These are phyloP conservation scores for Auxenochlorella protothecoides DNA, from an alignment of 139 green algal genomes.

Conservation along the genomic window DNA sequence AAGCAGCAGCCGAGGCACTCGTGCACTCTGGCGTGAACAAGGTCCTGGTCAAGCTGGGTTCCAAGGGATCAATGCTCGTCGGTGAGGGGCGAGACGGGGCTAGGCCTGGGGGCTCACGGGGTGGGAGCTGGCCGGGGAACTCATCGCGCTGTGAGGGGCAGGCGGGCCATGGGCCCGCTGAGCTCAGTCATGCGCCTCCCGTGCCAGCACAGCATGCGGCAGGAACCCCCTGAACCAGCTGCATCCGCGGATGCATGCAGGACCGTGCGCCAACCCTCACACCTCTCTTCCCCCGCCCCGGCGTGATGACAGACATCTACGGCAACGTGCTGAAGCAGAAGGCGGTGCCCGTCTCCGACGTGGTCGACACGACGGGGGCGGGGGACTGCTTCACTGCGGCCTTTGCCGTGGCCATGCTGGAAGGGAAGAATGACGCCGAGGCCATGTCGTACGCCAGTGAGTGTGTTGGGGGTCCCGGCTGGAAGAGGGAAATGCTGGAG, in stretches of 20 bases:
- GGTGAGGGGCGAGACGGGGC: conserved; percentile 1
- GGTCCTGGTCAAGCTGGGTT: conserved; percentile 83
- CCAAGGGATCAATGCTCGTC: conserved; percentile 61
- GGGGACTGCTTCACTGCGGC: conserved; percentile 90
- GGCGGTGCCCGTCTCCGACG: conserved; percentile 13
- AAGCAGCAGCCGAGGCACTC: conserved; percentile 40
- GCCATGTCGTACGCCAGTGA: conserved; percentile 67
- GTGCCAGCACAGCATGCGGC: too few species aligned
- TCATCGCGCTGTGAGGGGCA: too few species aligned
- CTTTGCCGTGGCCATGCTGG: conserved; percentile 63
- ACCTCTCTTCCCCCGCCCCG: background rate
- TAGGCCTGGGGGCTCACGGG: too few species aligned
- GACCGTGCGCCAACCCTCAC: background rate
- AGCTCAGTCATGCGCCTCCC: too few species aligned
- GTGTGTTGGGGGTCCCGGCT: background rate
- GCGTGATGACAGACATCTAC: background rate
- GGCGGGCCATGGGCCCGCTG: too few species aligned
- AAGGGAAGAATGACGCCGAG: conserved; percentile 43
- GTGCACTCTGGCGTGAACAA: conserved; percentile 38
- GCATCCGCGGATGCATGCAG: background rate
- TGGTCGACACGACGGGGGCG: conserved; percentile 82
- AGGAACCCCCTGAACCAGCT: background rate
- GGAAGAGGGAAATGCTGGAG: background rate
- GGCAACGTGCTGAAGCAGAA: conserved; percentile 9
- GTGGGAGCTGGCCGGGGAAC: too few species aligned